These are phyloP conservation scores for Pseudozyma hubeiensis DNA, from an alignment of 1,284 basidiomycete genomes.

Conservation along the genomic window DNA sequence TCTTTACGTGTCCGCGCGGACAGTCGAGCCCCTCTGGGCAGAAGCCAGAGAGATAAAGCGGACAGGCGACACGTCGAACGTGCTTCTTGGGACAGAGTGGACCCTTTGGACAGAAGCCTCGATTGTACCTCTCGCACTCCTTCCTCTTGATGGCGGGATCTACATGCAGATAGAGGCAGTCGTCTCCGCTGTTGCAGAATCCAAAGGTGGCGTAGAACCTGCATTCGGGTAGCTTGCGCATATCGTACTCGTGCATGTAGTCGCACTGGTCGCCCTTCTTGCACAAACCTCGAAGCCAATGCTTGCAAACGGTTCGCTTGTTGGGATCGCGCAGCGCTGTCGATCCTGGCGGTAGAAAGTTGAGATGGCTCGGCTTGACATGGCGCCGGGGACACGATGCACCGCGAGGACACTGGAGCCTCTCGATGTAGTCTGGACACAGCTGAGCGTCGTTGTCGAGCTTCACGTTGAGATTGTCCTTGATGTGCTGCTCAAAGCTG, in stretches of 20 bases:
- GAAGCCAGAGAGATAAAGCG: constrained; percentile 90
- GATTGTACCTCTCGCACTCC: constrained; percentile 93
- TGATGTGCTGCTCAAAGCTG: constrained; percentile 83
- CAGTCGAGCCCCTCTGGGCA: constrained; percentile 94
- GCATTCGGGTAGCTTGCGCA: constrained; percentile 98
- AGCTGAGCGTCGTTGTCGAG: constrained; percentile 83
- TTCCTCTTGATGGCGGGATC: constrained; percentile 81
- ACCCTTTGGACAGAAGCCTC: constrained; percentile 85
- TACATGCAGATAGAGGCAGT: constrained; percentile 98
- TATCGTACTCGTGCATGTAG: constrained; percentile 98
- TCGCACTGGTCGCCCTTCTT: constrained; percentile 99
- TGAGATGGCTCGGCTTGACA: constrained; percentile 44
- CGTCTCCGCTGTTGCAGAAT: constrained; percentile 96
- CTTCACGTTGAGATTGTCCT: constrained; percentile 84
- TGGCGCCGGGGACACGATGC: constrained; percentile 53
- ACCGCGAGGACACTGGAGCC: constrained; percentile 48
- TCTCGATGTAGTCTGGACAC: constrained; percentile 52
- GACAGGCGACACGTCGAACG: constrained; percentile 88
- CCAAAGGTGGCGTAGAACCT: constrained; percentile 99
- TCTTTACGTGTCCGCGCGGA: constrained; percentile 79
- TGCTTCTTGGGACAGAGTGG: constrained; percentile 92
- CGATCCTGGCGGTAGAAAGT: constrained; percentile 39
- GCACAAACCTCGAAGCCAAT: constrained; percentile 97
- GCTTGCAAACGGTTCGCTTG: constrained; percentile 86
- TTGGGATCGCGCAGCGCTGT: constrained; percentile 69